Evolutionary conservation across 352 stramenopile genomes (phyloP), one percentile per base, ranked within the genome.

Genomic region (Phytophthora pini): DNA sequence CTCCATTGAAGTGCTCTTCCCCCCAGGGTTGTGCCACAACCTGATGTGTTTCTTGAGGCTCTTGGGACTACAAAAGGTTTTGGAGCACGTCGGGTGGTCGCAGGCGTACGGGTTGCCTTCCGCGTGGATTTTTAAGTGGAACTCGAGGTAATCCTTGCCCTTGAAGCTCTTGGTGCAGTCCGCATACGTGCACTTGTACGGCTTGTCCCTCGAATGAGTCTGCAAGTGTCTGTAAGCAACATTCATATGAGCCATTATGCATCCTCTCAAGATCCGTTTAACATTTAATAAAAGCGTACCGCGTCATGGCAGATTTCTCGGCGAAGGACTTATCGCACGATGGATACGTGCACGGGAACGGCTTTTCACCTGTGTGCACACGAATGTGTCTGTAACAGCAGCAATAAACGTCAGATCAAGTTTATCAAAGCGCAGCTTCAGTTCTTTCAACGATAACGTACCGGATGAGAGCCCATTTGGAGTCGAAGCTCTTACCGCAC

Each of bases 141-240:
- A 94, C 45, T 94, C 81, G 31, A 94, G 65, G 55, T 94, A 94
- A 31, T 94, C 86, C 56, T 94, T 94, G 31, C 86, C 86, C 70
- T 94, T 94, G 55, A 96, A 96, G 66, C 88, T 92, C 77, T 96
- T 96, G 29, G 74, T 82, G 59, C 89, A 97, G 55, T 90, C 87
- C 12, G 76, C 70, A 64, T 94, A 94, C 51, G 84, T 90, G 72
- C 88, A 96, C 52, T 92, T 90, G 72, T 91, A 96, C 40, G 88
- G 88, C 49, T 95, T 94, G 54, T 92, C 76, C 9, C 84, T 77
- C 29, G 88, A 94, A 72, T 97, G 88, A 12, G 85, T 93, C 60
- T 93, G 86, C 51, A 93, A 61, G 53, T 96, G 88, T n/a, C 81
- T 93, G 22, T 27, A 11, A 40, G 43, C 44, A 54, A 62, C 34